These are phyloP conservation scores for Lactarius sanguifluus DNA, from an alignment of 768 basidiomycete species.

Conservation along the genomic window DNA sequence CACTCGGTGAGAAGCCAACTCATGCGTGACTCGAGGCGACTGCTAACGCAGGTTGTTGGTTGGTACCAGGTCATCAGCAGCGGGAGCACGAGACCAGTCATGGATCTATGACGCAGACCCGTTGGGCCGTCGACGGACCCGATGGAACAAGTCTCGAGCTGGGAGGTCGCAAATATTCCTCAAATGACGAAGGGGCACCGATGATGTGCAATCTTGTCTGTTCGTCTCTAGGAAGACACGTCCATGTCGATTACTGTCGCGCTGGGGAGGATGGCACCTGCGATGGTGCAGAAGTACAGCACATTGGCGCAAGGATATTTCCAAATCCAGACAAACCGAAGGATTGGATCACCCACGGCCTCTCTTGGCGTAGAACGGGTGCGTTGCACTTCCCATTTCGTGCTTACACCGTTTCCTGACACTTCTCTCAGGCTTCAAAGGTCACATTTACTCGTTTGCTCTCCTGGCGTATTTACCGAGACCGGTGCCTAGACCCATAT, in stretches of 20 bases:
- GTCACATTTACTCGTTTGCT: slow-evolving; percentile 30
- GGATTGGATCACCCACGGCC: neutral
- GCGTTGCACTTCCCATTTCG: neutral
- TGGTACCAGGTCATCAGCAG: slow-evolving; percentile 51
- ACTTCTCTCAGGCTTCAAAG: slow-evolving; percentile 49
- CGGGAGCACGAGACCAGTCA: slow-evolving; percentile 58
- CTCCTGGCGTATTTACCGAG: neutral
- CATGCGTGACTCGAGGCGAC: neutral
- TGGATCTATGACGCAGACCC: slow-evolving; percentile 58
- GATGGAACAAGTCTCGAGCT: slow-evolving; percentile 52
- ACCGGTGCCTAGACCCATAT: slow-evolving; percentile 49
- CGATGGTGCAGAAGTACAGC: neutral
- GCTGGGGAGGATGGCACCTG: neutral
- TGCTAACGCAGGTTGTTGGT: neutral
- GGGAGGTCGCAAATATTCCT: slow-evolving; percentile 53
- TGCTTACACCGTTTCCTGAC: slow-evolving; percentile 25
- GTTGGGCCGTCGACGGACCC: slow-evolving; percentile 55
- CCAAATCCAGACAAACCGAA: neutral
- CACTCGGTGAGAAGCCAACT: neutral
- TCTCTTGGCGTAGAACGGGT: neutral
- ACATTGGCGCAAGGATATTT: neutral
- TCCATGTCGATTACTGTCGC: slow-evolving; percentile 40
- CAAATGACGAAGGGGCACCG: slow-evolving; percentile 32
- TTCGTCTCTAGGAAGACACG: slow-evolving; percentile 53
- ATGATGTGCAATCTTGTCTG: slow-evolving; percentile 34